A percentile compares a stretch with the other conserved stretches of the same genome.
These are phyloP conservation scores for Theobroma cacao DNA, from an alignment of 345 rosid species.

Conservation along the genomic window DNA sequence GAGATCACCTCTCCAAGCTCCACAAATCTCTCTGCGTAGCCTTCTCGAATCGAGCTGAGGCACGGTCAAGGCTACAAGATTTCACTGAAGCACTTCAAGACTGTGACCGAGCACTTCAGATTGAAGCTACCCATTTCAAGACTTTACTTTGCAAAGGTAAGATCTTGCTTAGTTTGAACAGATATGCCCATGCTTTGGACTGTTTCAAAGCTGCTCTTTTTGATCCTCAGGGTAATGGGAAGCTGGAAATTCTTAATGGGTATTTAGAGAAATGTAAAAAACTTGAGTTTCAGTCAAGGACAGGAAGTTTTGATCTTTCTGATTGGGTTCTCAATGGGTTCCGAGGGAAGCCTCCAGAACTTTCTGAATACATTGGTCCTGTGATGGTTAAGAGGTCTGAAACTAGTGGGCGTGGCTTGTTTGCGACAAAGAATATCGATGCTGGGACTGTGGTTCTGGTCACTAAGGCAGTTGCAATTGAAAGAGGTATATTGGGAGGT, in stretches of 20 bases:
- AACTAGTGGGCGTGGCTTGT: conserved; percentile 78
- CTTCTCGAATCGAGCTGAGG: conserved; percentile 77
- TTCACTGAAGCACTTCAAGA: conserved; percentile 50
- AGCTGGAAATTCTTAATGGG: conserved; percentile 47
- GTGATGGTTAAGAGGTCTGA: conserved; percentile 57
- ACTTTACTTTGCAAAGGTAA: conserved; percentile 81
- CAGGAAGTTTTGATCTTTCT: conserved; percentile 77
- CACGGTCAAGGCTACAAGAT: conserved; percentile 44
- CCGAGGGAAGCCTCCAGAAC: conserved; percentile 58
- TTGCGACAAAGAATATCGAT: conserved; percentile 64
- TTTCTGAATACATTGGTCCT: conserved; percentile 69
- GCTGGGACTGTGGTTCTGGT: conserved; percentile 58
- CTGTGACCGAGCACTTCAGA: conserved; percentile 58
- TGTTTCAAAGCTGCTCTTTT: conserved; percentile 62
- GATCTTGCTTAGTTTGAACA: conserved; percentile 57
- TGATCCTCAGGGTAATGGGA: conserved; percentile 53
- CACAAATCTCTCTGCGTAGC: conserved; percentile 63
- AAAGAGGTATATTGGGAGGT: conserved; percentile 68
- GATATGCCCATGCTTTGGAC: conserved; percentile 61
- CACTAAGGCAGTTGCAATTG: conserved; percentile 66
- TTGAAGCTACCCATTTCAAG: conserved; percentile 73
- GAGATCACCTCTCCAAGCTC: conserved; percentile 36
- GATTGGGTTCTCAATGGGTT: conserved; percentile 75
- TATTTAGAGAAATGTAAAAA: conserved; percentile 71
- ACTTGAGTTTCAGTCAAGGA: conserved; percentile 65